Evolutionary conservation across 1,139 yeast species (phyloP).

Genomic region (Geotrichum reessii): DNA sequence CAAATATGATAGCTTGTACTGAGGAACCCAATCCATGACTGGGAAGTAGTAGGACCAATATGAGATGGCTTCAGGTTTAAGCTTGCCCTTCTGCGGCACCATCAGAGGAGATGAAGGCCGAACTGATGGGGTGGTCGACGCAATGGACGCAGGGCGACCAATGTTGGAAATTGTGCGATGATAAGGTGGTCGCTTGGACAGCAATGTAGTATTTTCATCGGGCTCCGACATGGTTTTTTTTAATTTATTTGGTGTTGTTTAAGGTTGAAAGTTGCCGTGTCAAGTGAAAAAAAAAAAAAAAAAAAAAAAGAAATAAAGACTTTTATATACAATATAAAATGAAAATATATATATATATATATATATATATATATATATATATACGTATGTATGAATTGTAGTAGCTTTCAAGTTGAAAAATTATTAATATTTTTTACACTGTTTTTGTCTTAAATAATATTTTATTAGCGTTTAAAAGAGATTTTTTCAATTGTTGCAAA

Average conservation of each 20-base stretch:
- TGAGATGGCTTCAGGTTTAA: constrained; percentile 24
- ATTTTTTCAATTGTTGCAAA: too few species aligned
- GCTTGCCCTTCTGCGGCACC: constrained; percentile 17
- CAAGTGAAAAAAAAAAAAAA: too few species aligned
- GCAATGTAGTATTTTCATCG: constrained; percentile 8
- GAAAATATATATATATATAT: neutral
- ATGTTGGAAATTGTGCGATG: constrained; percentile 18
- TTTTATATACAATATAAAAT: neutral
- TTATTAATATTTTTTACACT: too few species aligned
- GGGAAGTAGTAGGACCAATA: constrained; percentile 70
- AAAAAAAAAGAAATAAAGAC: neutral
- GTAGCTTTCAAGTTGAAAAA: too few species aligned
- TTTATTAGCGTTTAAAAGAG: too few species aligned
- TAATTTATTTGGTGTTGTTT: neutral
- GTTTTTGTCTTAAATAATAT: too few species aligned
- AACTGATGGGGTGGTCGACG: constrained; percentile 3
- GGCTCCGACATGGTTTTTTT: neutral
- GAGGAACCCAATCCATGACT: constrained; percentile 69
- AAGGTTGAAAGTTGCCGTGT: too few species aligned
- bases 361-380: neutral
- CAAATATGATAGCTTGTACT: constrained; percentile 49
- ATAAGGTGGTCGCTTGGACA: constrained; percentile 16
- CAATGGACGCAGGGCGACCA: constrained; percentile 3
- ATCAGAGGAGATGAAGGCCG: constrained; percentile 9
- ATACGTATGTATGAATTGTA: too few species aligned